A percentile compares a stretch with the other conserved stretches of the same genome.
Evolutionary conservation across 108 stramenopile genomes (phyloP).

Genomic region (Skeletonema marinoi): DNA sequence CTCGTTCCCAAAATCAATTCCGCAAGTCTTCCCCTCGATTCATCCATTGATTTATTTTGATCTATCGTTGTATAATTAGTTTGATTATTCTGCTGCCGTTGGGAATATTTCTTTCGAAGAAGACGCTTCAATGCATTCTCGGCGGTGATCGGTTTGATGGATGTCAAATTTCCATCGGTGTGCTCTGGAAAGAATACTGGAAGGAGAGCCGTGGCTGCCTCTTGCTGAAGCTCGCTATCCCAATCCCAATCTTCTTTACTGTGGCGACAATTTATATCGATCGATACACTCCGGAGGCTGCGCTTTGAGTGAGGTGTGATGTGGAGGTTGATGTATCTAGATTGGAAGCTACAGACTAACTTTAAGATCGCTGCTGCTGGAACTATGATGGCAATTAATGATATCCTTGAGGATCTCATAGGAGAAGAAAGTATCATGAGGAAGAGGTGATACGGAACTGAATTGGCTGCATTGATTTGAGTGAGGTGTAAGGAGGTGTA

Average conservation of each 20-base stretch:
- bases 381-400: not conserved
- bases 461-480: too few species aligned
- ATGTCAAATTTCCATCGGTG: not conserved
- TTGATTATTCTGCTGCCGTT: not conserved
- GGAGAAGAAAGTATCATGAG: not conserved
- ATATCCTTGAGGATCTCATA: not conserved
- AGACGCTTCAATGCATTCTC: conserved; percentile 37
- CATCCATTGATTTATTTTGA: conserved; percentile 1
- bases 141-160: conserved; percentile 28
- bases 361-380: not conserved
- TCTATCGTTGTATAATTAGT: not conserved
- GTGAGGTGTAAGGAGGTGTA: too few species aligned
- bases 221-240: conserved; percentile 25
- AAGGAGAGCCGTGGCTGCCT: conserved; percentile 37
- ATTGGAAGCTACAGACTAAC: not conserved
- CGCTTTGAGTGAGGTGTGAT: not conserved
- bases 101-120: conserved; percentile 27
- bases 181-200: conserved; percentile 39
- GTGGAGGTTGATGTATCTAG: not conserved
- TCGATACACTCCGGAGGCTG: not conserved
- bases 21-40: conserved; percentile 17
- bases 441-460: not conserved
- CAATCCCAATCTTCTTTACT: not conserved
- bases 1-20: conserved; percentile 45
- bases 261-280: not conserved